Evolutionary conservation across 768 basidiomycete genomes (phyloP).

Genomic region (Agrocybe chaxingu): DNA sequence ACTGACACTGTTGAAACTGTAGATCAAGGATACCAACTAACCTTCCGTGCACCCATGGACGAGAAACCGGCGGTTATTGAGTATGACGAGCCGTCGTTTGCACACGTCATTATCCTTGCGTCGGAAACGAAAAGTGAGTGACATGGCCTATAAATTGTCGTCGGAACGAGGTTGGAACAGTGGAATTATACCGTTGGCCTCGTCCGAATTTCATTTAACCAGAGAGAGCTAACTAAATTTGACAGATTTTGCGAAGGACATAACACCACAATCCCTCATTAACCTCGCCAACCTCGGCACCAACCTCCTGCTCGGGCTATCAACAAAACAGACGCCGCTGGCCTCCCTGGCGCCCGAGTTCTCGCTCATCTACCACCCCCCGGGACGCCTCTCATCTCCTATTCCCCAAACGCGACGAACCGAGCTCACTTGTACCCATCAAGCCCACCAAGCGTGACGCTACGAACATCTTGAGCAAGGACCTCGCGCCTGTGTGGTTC

Average conservation of each 20-base stretch:
- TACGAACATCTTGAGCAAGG: slow-evolving; percentile 40
- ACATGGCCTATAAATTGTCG: background rate
- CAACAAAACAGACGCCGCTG: slow-evolving; percentile 70
- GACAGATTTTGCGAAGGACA: slow-evolving; percentile 67
- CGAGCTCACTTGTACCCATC: slow-evolving; percentile 65
- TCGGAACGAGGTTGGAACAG: no score
- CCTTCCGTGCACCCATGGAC: slow-evolving; percentile 82
- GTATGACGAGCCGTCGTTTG: slow-evolving; percentile 72
- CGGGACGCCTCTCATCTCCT: slow-evolving; percentile 78
- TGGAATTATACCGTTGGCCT: no score
- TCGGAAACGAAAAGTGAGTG: slow-evolving; percentile 81
- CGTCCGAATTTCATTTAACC: no score
- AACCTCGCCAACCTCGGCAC: slow-evolving; percentile 64
- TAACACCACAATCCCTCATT: slow-evolving; percentile 80
- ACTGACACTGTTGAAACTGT: slow-evolving; percentile 3
- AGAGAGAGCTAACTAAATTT: background rate
- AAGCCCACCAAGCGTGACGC: slow-evolving; percentile 38
- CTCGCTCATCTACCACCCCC: slow-evolving; percentile 87
- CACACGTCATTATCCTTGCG: slow-evolving; percentile 84
- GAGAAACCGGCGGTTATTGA: slow-evolving; percentile 61
- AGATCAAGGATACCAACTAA: slow-evolving; percentile 85
- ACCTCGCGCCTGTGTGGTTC: slow-evolving; percentile 67
- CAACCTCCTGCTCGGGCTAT: slow-evolving; percentile 83
- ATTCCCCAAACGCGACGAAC: slow-evolving; percentile 77
- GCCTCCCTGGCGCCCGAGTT: slow-evolving; percentile 87